These are phyloP conservation scores for Apophysomyces sp. DNA, from an alignment of 371 early-diverging fungal genomes.

Conservation along the genomic window DNA sequence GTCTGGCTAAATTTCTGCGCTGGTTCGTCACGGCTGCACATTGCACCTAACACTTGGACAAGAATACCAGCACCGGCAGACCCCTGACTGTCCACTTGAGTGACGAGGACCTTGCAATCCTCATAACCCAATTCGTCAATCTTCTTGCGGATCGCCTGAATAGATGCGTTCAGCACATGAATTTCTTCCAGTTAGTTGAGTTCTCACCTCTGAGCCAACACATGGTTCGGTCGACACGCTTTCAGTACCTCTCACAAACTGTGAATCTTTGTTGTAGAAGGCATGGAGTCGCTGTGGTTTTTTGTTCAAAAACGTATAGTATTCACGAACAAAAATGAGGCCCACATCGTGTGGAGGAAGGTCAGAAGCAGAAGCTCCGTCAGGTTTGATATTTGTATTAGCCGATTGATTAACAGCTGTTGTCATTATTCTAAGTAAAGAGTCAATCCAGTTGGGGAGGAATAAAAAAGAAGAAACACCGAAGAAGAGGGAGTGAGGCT, in stretches of 20 bases:
- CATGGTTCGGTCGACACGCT: slow-evolving; percentile 53
- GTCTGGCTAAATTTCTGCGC: slow-evolving; percentile 91
- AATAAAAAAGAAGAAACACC: not conserved
- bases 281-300: slow-evolving; percentile 81
- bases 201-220: slow-evolving; percentile 37
- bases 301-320: slow-evolving; percentile 91
- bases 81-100: slow-evolving; percentile 85
- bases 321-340: slow-evolving; percentile 94
- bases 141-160: slow-evolving; percentile 75
- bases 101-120: slow-evolving; percentile 84
- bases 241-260: slow-evolving; percentile 82
- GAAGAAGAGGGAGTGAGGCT: not conserved
- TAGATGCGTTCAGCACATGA: not conserved
- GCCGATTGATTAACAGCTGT: not conserved
- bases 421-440: not conserved
- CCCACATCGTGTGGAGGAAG: slow-evolving; percentile 74
- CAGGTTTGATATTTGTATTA: not conserved
- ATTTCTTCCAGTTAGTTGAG: not conserved
- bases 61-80: slow-evolving; percentile 81
- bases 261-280: slow-evolving; percentile 86
- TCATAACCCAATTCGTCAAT: slow-evolving; percentile 75
- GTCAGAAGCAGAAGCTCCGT: not conserved
- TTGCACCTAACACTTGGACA: slow-evolving; percentile 91
- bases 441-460: not conserved
- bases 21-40: slow-evolving; percentile 78